Evolutionary conservation across 352 stramenopile species (phyloP).

Genomic region (Nothophytophthora sp.): DNA sequence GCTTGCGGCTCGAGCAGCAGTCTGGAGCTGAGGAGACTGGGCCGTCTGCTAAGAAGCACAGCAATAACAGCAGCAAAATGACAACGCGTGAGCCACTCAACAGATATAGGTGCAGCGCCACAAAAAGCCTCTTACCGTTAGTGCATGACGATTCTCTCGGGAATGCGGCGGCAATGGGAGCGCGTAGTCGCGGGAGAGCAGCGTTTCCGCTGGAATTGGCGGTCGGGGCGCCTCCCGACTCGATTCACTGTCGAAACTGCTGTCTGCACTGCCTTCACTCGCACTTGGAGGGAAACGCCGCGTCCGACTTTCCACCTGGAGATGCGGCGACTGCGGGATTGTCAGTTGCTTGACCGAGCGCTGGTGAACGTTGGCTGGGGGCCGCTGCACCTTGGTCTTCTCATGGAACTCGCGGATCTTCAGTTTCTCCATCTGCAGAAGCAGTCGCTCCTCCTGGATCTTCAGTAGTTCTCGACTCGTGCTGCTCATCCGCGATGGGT

Average conservation of each 20-base stretch:
- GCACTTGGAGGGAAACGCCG: conserved; percentile 33
- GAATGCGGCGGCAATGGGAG: conserved; percentile 25
- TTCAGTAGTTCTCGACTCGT: conserved; percentile 77
- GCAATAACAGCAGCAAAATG: neutral
- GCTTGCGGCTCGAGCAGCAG: conserved; percentile 37
- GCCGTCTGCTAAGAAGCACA: conserved; percentile 16
- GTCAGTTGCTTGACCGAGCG: conserved; percentile 82
- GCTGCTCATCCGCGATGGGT: conserved; percentile 65
- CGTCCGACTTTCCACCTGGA: conserved; percentile 59
- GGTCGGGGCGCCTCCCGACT: conserved; percentile 17
- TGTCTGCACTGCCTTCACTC: conserved; percentile 11
- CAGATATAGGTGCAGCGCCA: neutral
- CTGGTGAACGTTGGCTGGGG: conserved; percentile 70
- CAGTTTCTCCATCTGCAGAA: conserved; percentile 64
- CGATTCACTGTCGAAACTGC: conserved; percentile 5
- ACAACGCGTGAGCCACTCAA: conserved; percentile 1
- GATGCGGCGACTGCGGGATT: conserved; percentile 67
- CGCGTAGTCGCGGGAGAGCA: conserved; percentile 39
- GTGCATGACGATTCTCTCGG: conserved; percentile 17
- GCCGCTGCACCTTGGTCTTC: conserved; percentile 64
- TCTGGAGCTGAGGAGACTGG: conserved; percentile 43
- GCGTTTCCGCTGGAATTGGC: conserved; percentile 35
- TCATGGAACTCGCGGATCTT: conserved; percentile 84
- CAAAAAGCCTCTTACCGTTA: conserved; percentile 26
- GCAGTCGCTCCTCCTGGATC: conserved; percentile 73